Evolutionary conservation across 2,329 filamentous ascomycete genomes (phyloP).

Genomic region (Hypoxylon rubiginosum): DNA sequence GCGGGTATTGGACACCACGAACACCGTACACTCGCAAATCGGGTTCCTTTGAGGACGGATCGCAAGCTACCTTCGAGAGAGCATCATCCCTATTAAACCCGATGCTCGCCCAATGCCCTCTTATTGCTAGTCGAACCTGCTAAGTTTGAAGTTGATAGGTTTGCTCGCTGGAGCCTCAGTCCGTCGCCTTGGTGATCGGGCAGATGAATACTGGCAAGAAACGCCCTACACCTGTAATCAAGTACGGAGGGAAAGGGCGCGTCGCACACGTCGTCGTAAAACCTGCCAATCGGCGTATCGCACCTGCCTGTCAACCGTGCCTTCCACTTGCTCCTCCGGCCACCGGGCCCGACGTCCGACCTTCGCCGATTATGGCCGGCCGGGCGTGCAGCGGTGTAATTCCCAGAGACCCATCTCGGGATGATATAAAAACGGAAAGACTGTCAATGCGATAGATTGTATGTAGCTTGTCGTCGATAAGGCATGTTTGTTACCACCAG

Average conservation of each 20-base stretch:
- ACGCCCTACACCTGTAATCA: neutral
- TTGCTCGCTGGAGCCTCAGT: neutral
- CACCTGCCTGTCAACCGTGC: neutral
- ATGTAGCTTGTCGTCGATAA: neutral
- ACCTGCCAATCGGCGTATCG: neutral
- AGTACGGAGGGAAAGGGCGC: too few species aligned
- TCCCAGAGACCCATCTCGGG: neutral
- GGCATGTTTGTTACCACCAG: too few species aligned
- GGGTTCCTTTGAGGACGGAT: neutral
- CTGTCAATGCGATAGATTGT: neutral
- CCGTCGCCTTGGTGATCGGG: neutral
- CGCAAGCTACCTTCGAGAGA: neutral
- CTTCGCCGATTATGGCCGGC: neutral
- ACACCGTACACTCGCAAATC: too few species aligned
- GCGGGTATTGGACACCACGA: too few species aligned
- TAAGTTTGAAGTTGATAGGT: neutral
- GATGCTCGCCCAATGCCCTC: neutral
- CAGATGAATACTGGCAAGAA: neutral
- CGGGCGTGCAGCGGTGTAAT: neutral
- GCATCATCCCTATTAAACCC: neutral
- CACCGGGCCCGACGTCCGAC: neutral
- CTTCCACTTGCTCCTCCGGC: neutral
- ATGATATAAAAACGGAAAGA: neutral
- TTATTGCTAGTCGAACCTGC: neutral
- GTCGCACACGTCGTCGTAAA: neutral